phyloP scores from a whole-genome alignment of 1,139 yeast genomes.

The Spathaspora sp. region DNA sequence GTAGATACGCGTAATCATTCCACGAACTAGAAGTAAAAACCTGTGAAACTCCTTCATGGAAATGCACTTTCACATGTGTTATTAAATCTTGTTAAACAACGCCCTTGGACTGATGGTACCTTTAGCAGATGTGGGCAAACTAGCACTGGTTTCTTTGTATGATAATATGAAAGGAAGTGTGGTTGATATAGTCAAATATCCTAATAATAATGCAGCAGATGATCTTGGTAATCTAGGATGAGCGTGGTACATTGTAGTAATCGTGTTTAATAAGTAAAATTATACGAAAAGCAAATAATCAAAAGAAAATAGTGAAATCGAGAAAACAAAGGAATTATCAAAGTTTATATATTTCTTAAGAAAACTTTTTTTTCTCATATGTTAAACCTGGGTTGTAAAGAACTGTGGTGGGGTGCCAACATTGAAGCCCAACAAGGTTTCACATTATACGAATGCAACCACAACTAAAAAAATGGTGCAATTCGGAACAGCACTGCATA shows the following conservation, averaged over 20 bases:
- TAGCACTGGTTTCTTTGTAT: slow-evolving; percentile 34
- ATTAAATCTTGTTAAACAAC: slow-evolving; percentile 38
- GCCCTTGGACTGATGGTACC: slow-evolving; percentile 40
- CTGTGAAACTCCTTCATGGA: background rate
- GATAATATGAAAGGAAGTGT: slow-evolving; percentile 45
- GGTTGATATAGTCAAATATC: slow-evolving; percentile 42
- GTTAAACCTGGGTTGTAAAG: background rate
- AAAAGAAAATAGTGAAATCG: background rate
- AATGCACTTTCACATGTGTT: background rate
- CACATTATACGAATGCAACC: slow-evolving; percentile 1
- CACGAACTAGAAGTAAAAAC: background rate
- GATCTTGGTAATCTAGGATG: slow-evolving; percentile 17
- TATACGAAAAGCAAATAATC: background rate
- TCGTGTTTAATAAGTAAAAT: background rate
- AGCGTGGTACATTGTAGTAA: slow-evolving; percentile 14
- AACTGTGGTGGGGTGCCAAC: background rate
- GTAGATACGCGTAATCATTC: background rate
- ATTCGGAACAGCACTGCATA: background rate
- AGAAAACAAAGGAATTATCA: background rate
- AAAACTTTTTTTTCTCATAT: background rate
- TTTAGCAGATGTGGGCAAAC: slow-evolving; percentile 19
- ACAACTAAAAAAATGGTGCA: slow-evolving; percentile 3
- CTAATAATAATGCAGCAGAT: slow-evolving; percentile 33
- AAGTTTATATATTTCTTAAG: background rate
- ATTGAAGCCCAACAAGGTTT: background rate